Evolutionary conservation across 1,284 basidiomycete species (phyloP), one percentile per base, ranked within the genome.

Genomic region (Volvariella volvacea): DNA sequence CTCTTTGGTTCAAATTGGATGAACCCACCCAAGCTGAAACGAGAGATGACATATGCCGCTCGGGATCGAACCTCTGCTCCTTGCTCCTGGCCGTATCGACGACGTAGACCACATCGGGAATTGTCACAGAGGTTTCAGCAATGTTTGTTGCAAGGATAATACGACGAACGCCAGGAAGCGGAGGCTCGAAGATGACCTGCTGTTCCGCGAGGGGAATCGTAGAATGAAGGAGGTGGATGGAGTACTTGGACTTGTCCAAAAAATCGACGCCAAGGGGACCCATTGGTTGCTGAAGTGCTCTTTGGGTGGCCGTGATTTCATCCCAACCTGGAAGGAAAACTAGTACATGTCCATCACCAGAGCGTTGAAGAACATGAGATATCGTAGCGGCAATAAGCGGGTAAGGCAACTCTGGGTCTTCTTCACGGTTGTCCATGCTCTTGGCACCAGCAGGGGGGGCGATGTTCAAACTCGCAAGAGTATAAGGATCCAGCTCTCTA

Each of bases 141-240:
- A 98, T 95, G 64, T 97, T 98, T 39, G 94, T 98, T 2, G 94
- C 80, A 33, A 97, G 73, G 53, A 97, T 95, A 58, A 98, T 74
- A 15, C 92, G 80, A 49, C 94, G 83, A 16, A 93, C 76, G 15
- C 91, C 89, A 2, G 61, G 53, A 0, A 80, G 73, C 12, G 91
- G 84, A 3, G 89, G 86, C 16, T 86, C 83, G 61, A 98, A 97
- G 46, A 98, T 88, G 47, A 82, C 75, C 60, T 93, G 90, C 60
- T 98, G 94, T 55, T 97, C 93, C 2, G 78, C 77, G 10, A 94
- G 76, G 6, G 94, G 93, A 47, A 98, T 83, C 20, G 85, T 82
- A 9, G 94, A 97, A 63, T 98, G 95, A 9, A 98, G 70, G 41
- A 94, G 71, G 59, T 97, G 92, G n/a, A 97, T 75, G 41, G 76